phyloP scores from a whole-genome alignment of 768 basidiomycete species.

The Chlorophyllum brunneum region DNA sequence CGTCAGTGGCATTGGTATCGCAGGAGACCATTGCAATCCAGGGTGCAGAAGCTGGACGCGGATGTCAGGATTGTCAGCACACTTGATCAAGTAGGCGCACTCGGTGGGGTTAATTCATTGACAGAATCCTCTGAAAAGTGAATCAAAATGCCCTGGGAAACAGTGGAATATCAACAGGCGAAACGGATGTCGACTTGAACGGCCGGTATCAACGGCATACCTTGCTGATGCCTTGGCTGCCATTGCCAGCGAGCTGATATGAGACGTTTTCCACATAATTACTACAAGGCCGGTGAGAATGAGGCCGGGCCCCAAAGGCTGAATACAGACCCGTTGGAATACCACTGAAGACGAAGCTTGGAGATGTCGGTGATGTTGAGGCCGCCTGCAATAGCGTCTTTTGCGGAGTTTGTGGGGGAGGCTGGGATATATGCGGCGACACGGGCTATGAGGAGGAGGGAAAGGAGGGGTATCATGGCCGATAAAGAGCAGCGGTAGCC shows the following conservation, averaged over 20 bases:
- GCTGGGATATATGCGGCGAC: slow-evolving; percentile 66
- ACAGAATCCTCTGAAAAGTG: slow-evolving; percentile 72
- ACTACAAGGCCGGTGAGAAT: slow-evolving; percentile 24
- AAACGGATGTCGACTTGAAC: background rate
- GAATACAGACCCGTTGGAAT: slow-evolving; percentile 41
- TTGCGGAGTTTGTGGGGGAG: slow-evolving; percentile 61
- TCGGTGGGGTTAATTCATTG: slow-evolving; percentile 44
- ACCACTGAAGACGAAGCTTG: slow-evolving; percentile 59
- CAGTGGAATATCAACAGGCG: slow-evolving; percentile 4
- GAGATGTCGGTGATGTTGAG: slow-evolving; percentile 56
- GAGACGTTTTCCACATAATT: slow-evolving; percentile 53
- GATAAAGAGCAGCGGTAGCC: background rate
- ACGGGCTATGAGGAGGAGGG: slow-evolving; percentile 15
- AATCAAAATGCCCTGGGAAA: slow-evolving; percentile 68
- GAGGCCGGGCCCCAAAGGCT: background rate
- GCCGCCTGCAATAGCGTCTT: slow-evolving; percentile 34
- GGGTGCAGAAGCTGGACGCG: slow-evolving; percentile 59
- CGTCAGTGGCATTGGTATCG: slow-evolving; percentile 69
- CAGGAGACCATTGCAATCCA: slow-evolving; percentile 92
- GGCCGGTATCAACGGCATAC: slow-evolving; percentile 39
- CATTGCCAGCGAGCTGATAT: slow-evolving; percentile 53
- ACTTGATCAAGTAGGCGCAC: slow-evolving; percentile 24
- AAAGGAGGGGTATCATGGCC: slow-evolving; percentile 21
- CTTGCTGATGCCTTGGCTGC: slow-evolving; percentile 48
- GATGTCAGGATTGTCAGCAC: slow-evolving; percentile 12